Base-by-base conservation (phyloP, 2,329 filamentous ascomycete species). In the Bretziella fagacearum region DNA sequence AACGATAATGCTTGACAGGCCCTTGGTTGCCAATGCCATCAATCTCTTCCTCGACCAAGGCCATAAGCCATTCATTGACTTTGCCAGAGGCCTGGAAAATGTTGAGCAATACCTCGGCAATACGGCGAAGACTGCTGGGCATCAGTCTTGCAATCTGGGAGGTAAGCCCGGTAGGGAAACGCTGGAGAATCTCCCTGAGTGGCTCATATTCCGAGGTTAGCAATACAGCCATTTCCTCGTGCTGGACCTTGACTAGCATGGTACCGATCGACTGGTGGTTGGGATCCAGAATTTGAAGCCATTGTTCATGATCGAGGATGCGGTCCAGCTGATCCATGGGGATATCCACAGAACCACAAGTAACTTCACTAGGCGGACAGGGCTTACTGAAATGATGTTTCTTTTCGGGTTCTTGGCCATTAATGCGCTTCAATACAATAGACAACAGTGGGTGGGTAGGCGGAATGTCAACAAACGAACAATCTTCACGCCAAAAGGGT, bases 31-130 rank as follows among this genome's bases (percentile, higher is more conserved):
- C 77, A 15, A 91, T 79, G 0, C 89, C 89, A 57, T 96, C 91
- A 49, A 98, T 96, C 61, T 98, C 91, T 58, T 96, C 89, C 61
- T 98, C 91, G 0, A 95, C 84, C 33, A 98, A 67, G 2, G 84
- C 79, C 69, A 85, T 91, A 18, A 98, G 71, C 91, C 91, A 98
- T 50, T 95, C 85, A 36, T 73, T 73, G 2, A 84, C 82, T 30
- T 76, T 75, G 0, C 84, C 85, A 2, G 86, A 89, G 2, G 93
- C 87, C 58, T 98, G 91, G 56, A 89, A 98, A 45, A 98, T 93
- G 59, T 96, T 93, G 53, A 96, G 66, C 30, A 96, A 75, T 23
- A 82, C 78, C 58, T 95, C 87, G 2, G 86, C 83, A 6, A 96
- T 62, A n/a, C 76, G 72, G 46, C 81, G 81, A 27, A 95, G 67